Evolutionary conservation across 225 moss, liverwort and hornwort species (phyloP), one percentile per base, ranked within the genome.

Genomic region (Bryum argenteum): DNA sequence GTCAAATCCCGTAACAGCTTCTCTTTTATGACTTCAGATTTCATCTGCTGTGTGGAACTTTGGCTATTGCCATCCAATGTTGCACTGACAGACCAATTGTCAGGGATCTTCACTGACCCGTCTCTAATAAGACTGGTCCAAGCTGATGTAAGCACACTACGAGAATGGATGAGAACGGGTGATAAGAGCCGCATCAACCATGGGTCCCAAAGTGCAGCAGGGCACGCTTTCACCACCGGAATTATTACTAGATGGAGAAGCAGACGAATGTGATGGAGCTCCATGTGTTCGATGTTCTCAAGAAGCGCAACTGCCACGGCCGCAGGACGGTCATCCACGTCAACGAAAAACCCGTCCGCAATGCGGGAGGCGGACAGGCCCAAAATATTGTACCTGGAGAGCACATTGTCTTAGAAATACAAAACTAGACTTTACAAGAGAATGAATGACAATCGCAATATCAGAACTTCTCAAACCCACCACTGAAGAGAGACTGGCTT

Each of bases 211-310:
- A 85, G 82, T 28, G 71, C 57, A 54, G 66, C 78, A 38, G 98
- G 94, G 74, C 98, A 98, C 11, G 74, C 62, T 80, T 82, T 92
- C 8, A 91, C 92, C 61, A 90, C 83, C 19, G 83, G 82, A 43
- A 94, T 77, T 21, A 98, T 75, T 50, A 94, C 92, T 12, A 88
- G 80, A 61, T 94, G 98, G 48, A 91, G 82, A 66, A 98, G 87
- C 77, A 90, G 94, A 19, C 98, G 98, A 76, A 87, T 63, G 59
- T 98, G 98, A 78, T 98, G 94, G 81, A 98, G 91, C 70, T 98
- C 94, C 98, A 98, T 98, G 47, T 74, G 76, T 56, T 85, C 81
- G 5, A 98, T 72, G 70, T 94, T 98, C 73, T 98, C 94, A 3
- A 92, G 85, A 56, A 98, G 87, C 12, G 98, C 89, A 65, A 78